Percentiles rank a stretch among this genome's conserved stretches.
These are phyloP conservation scores for Lentithecium fluviatile DNA, from an alignment of 495 filamentous ascomycete species.

Conservation along the genomic window DNA sequence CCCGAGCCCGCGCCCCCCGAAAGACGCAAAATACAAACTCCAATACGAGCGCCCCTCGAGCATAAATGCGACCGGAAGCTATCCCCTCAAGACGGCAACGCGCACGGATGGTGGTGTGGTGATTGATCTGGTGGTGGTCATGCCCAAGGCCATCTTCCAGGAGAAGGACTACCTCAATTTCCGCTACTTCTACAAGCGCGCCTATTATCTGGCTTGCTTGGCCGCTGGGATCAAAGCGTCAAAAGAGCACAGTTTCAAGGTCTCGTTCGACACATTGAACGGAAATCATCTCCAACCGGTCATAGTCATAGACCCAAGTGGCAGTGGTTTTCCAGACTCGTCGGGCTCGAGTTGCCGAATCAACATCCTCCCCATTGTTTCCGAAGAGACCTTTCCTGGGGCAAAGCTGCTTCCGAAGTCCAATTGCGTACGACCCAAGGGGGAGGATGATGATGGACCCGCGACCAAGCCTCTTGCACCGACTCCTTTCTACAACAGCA, in stretches of 20 bases:
- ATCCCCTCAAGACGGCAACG: slow-evolving; percentile 70
- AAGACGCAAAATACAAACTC: slow-evolving; percentile 75
- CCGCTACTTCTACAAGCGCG: slow-evolving; percentile 91
- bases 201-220: slow-evolving; percentile 84
- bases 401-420: slow-evolving; percentile 67
- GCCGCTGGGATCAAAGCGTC: slow-evolving; percentile 64
- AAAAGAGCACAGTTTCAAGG: slow-evolving; percentile 51
- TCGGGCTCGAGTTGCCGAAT: slow-evolving; percentile 57
- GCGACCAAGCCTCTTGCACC: slow-evolving; percentile 46
- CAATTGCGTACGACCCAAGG: slow-evolving; percentile 63
- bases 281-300: slow-evolving; percentile 78
- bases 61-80: slow-evolving; percentile 87
- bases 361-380: slow-evolving; percentile 72
- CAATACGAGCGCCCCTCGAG: slow-evolving; percentile 71
- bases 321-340: slow-evolving; percentile 29
- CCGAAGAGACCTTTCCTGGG: slow-evolving; percentile 63
- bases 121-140: slow-evolving; percentile 81
- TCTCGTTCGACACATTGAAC: slow-evolving; percentile 67
- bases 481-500: slow-evolving; percentile 87
- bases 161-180: slow-evolving; percentile 93
- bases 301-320: slow-evolving; percentile 54
- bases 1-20: slow-evolving; percentile 69
- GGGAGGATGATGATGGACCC: slow-evolving; percentile 42
- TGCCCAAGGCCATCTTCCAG: slow-evolving; percentile 78
- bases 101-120: slow-evolving; percentile 56